Evolutionary conservation across 768 basidiomycete species (phyloP), one percentile per base, ranked within the genome.

Genomic region (Chalciporus piperatus): DNA sequence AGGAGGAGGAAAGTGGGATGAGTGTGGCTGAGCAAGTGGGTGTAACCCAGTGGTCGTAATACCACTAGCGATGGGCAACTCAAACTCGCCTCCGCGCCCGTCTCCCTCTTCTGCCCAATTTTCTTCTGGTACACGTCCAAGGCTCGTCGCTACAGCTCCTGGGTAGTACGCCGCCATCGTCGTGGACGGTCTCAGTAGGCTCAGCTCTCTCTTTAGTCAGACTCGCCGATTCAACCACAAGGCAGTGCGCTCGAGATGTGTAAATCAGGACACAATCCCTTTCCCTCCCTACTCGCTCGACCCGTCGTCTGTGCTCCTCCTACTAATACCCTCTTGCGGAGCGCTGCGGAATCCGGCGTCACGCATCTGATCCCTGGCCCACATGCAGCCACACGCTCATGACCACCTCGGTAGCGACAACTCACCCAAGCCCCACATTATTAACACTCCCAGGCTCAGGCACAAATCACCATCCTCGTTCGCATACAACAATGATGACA

Each of bases 81-180:
- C 84, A 72, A 79, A 85, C 75, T 85, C 84, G 76, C 80, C 83
- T 55, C 66, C 70, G 47, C 57, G 80, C 74, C 76, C 77, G 51
- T 47, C 80, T 78, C 40, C 75, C 45, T 76, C 41, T 59, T 47
- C 42, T 69, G 56, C 55, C 73, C 70, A 66, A 48, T 67, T 71
- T 62, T 81, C 78, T 57, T 81, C 79, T 35, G 76, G 77, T 13
- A 80, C 77, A 55, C 71, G 72, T 47, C 77, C 77, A 45, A 82
- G 68, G 59, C 72, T 72, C 52, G 57, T 59, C 52, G 72, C 74
- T 43, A 81, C 68, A 19, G 78, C 72, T 17, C 76, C 74, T n/a
- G 77, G 76, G 64, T 81, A 83, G 56, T 76, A 58, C 40, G 48
- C 40, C 28, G 61, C 45, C 66, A 69, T 69, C 65, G 56, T 59